Evolutionary conservation across 2,329 filamentous ascomycete species (phyloP), one percentile per base, ranked within the genome.

Genomic region (Aspergillus tubingensis): DNA sequence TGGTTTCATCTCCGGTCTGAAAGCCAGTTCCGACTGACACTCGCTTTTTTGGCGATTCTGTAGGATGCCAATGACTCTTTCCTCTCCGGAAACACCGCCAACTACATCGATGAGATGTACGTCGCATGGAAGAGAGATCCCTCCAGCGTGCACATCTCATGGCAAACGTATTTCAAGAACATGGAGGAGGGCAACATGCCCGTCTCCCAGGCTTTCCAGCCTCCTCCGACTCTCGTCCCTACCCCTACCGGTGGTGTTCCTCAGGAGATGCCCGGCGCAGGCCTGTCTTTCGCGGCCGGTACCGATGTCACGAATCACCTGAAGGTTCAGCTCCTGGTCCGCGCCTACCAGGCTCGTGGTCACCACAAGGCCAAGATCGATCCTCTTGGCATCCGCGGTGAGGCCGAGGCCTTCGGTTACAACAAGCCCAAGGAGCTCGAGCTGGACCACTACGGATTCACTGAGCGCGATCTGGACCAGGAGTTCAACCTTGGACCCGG

Each of bases 61-160:
- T 68, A 86, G 85, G 92, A 96, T 76, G 87, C 93, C 67, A 96
- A 91, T 79, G 95, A 99, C 80, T 96, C 89, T 81, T 99, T 99
- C 85, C 86, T 99, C 63, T 91, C 92, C 65, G 95, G 95, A 68
- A 98, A 91, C 83, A 95, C 94, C 62, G 95, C 95, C 80, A 97
- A 96, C 83, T 99, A 99, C 82, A 92, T 99, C 76, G 95, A 99
- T 79, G 95, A 97, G 83, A 99, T 99, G 95, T 99, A 99, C 81
- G 83, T 97, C 82, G 88, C 93, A 76, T 99, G 95, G 95, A 96
- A 94, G 81, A 84, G 91, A 66, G 92, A 99, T 72, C 93, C 95
- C 55, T 86, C 88, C 72, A 96, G 91, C 75, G 95, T 99, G 61
- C 95, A 99, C 80, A 85, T 96, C 72, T 99, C 95, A 77, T 99